phyloP scores from a whole-genome alignment of 1,284 basidiomycete genomes.

The Trichosporon ovoides region DNA sequence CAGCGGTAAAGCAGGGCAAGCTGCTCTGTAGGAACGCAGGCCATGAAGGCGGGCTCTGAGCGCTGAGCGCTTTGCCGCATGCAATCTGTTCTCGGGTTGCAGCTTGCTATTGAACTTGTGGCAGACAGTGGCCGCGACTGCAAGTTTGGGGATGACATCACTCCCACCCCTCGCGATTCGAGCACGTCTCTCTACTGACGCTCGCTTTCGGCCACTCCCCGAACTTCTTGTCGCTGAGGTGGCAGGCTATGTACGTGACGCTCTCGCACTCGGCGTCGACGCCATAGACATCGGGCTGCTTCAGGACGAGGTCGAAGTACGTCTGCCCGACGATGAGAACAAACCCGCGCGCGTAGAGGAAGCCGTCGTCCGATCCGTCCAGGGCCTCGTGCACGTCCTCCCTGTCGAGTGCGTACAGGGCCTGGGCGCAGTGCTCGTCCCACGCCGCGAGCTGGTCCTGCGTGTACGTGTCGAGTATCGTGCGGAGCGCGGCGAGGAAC shows the following conservation, averaged over 20 bases:
- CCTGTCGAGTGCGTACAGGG: conserved; percentile 11
- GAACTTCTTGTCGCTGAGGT: conserved; percentile 6
- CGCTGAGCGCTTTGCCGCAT: too few relatives aligned
- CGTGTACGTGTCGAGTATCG: background rate
- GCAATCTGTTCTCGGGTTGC: too few relatives aligned
- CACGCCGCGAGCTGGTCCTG: conserved; percentile 3
- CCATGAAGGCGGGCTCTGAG: too few relatives aligned
- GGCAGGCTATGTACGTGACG: conserved; percentile 5
- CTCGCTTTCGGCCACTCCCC: conserved; percentile 12
- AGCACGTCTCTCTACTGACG: background rate
- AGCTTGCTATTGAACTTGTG: too few relatives aligned
- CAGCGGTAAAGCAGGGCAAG: too few relatives aligned
- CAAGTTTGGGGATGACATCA: too few relatives aligned
- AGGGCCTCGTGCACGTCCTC: conserved; percentile 10
- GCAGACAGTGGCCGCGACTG: too few relatives aligned
- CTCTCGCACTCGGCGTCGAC: conserved; percentile 9
- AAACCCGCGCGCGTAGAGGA: conserved; percentile 14
- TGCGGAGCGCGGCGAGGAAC: conserved; percentile 4
- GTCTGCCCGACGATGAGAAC: conserved; percentile 6
- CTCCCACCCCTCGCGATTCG: background rate
- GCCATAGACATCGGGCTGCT: background rate
- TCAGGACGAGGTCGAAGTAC: conserved; percentile 12
- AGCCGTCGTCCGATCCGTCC: conserved; percentile 13
- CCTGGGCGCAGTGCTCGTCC: conserved; percentile 11
- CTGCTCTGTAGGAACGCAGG: too few relatives aligned